Evolutionary conservation across 2,329 filamentous ascomycete genomes (phyloP).

Genomic region (Colletotrichum eleusines): DNA sequence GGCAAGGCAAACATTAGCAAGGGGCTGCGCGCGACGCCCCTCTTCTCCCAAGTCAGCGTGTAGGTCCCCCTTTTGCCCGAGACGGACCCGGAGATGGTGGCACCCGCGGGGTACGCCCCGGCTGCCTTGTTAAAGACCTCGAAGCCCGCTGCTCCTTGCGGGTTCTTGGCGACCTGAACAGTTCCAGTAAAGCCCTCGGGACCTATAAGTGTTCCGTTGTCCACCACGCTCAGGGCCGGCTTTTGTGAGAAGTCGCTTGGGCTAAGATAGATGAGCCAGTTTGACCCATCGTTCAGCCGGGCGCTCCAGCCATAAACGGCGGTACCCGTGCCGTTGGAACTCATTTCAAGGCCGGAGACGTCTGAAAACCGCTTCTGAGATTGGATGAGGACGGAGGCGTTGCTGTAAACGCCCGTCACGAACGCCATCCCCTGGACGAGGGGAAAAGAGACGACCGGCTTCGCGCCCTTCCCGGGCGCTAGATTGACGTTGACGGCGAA

Average conservation of each 20-base stretch:
- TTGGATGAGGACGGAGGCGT: slow-evolving; percentile 74
- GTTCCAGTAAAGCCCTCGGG: slow-evolving; percentile 69
- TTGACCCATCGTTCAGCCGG: slow-evolving; percentile 46
- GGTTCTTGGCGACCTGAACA: slow-evolving; percentile 84
- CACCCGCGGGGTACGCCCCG: slow-evolving; percentile 74
- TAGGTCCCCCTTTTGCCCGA: slow-evolving; percentile 72
- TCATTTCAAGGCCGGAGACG: slow-evolving; percentile 58
- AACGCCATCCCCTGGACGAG: slow-evolving; percentile 85
- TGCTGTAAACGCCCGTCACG: slow-evolving; percentile 77
- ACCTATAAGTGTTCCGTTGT: slow-evolving; percentile 9
- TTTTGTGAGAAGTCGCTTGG: slow-evolving; percentile 65
- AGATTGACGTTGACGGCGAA: slow-evolving; percentile 74
- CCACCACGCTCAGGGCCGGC: slow-evolving; percentile 45
- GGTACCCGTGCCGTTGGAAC: slow-evolving; percentile 43
- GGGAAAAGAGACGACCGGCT: slow-evolving; percentile 74
- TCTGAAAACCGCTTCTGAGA: slow-evolving; percentile 75
- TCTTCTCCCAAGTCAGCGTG: slow-evolving; percentile 73
- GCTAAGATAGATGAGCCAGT: slow-evolving; percentile 53
- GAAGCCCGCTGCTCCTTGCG: slow-evolving; percentile 63
- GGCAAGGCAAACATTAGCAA: slow-evolving; percentile 84
- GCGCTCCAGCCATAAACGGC: slow-evolving; percentile 66
- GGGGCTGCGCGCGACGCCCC: slow-evolving; percentile 64
- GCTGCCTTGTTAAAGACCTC: slow-evolving; percentile 74
- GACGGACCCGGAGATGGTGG: slow-evolving; percentile 69
- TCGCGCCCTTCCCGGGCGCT: slow-evolving; percentile 52